Base-by-base conservation (phyloP, 768 basidiomycete species). In the Serendipita sp. region DNA sequence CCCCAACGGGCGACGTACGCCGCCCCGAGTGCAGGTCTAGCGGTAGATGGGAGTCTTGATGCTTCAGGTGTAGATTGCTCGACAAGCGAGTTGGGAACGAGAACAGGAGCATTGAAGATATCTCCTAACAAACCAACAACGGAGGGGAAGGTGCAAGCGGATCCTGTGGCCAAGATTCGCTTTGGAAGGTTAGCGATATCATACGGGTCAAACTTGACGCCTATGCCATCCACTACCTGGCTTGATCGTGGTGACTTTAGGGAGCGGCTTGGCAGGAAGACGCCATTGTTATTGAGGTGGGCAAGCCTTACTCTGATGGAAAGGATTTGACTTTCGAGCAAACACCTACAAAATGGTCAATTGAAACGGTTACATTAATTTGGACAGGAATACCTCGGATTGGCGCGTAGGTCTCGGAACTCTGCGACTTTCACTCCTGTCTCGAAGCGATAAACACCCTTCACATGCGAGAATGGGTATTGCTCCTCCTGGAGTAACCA, bases 401-500 rank as follows among this genome's bases (percentile, higher is more conserved):
- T 92, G 11, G 90, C 90, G 34, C 90, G 84, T 23, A 91, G 81
- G 72, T 92, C 90, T 29, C 88, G 82, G 75, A 91, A 92, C 72
- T 92, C 90, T 67, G 83, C 85, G 62, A 91, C 90, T 71, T 90
- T 88, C 72, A 91, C 80, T 18, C 90, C 90, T 0, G 85, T 90
- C 72, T 92, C 90, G 73, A 92, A 91, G 18, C 90, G 84, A 74
- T 81, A 89, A 66, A 90, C 88, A 8, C 90, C 90, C 70, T 91
- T 89, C 65, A 88, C 86, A 48, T 87, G 86, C 0, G 87, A 82
- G 62, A 83, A 79, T 1, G 89, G 88, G 71, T 80, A 84, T 60
- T 80, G 80, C 68, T 91, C 90, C 27, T 81, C 82, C 72, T 91
- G 89, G 15, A 91, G 78, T 66, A 88, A 79, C 87, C 88, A 92